Evolutionary conservation across 2,329 filamentous ascomycete species (phyloP), one percentile per base, ranked within the genome.

Genomic region (Phialemonium atrogriseum): DNA sequence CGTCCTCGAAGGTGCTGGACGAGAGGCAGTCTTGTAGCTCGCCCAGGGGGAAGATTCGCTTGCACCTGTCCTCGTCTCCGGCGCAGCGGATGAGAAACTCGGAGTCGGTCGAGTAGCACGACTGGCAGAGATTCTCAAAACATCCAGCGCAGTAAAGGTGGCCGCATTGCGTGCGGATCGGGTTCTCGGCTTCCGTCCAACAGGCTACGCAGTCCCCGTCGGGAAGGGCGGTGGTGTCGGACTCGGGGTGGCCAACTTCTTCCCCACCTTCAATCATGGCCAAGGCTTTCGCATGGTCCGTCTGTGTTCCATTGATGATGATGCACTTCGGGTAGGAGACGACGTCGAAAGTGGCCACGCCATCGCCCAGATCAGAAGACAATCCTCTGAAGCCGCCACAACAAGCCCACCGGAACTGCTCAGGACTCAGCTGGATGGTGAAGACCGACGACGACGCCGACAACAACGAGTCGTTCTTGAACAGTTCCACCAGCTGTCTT

Each of bases 91-190:
- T 34, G 9, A 31, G 5, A 30, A 39, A 25, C 11, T 31, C 35
- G 6, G 35, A 37, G 30, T 33, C 38, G 19, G 32, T 34, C 24
- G 36, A 42, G 10, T 32, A 34, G 24, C 41, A 30, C 16, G 30
- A 16, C 12, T 22, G 14, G 34, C 56, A 57, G 7, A 56, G 38
- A 24, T 45, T 43, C 27, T 51, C 43, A 28, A 68, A 64, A 39
- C 64, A 68, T 13, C 51, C 47, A 0, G 41, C 36, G 40, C 63
- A 68, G 38, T 66, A 68, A 9, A 49, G 23, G 36, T 68, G 64
- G 2, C 40, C 44, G 39, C 64, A 67, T 2, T 30, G 24, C 5
- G 51, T 59, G 8, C 24, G 41, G 10, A 65, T 34, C 1, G 55
- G 41, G 5, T 59, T 46, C n/a, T 60, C 55, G 1, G 53, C 52